Conservation (phyloP, 768 basidiomycete genomes). For the Lactarius deliciosus region DNA sequence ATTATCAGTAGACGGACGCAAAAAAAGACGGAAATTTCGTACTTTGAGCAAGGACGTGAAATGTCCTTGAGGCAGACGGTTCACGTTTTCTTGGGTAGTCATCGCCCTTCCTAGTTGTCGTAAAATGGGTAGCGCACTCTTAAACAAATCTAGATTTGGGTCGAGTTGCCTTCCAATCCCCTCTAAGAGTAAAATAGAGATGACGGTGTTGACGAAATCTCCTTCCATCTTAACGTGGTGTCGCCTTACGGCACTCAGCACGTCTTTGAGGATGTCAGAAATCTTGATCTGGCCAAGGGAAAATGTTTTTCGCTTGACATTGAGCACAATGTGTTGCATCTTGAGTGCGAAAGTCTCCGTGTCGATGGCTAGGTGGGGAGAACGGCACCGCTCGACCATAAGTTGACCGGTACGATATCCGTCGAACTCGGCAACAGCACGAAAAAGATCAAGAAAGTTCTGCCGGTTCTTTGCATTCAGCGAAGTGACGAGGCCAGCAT, state of each 20-base stretch:
- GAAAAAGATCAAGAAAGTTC: conserved; percentile 97
- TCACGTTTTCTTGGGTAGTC: conserved; percentile 69
- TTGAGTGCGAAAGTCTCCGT: conserved; percentile 94
- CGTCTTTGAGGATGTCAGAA: conserved; percentile 87
- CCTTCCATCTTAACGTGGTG: conserved; percentile 99
- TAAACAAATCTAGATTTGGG: conserved; percentile 90
- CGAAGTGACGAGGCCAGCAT: conserved; percentile 91
- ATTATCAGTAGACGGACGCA: conserved; percentile 17
- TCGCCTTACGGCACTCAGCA: conserved; percentile 77
- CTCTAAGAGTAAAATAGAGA: conserved; percentile 89
- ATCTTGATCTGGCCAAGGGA: conserved; percentile 96
- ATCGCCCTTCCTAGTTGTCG: conserved; percentile 90
- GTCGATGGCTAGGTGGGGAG: conserved; percentile 87
- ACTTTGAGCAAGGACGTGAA: conserved; percentile 90
- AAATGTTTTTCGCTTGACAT: conserved; percentile 95
- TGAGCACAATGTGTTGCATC: conserved; percentile 94
- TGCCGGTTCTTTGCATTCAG: conserved; percentile 77
- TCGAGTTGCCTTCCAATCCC: conserved; percentile 95
- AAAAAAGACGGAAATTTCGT: conserved; percentile 27
- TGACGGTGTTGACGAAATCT: conserved; percentile 97
- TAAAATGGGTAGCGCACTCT: conserved; percentile 91
- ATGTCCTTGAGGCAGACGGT: conserved; percentile 64
- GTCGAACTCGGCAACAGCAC: conserved; percentile 94
- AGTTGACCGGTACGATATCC: conserved; percentile 93
- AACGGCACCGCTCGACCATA: conserved; percentile 93